Evolutionary conservation across 106 monocot genomes (phyloP).

Genomic region (Agapanthus africanus): DNA sequence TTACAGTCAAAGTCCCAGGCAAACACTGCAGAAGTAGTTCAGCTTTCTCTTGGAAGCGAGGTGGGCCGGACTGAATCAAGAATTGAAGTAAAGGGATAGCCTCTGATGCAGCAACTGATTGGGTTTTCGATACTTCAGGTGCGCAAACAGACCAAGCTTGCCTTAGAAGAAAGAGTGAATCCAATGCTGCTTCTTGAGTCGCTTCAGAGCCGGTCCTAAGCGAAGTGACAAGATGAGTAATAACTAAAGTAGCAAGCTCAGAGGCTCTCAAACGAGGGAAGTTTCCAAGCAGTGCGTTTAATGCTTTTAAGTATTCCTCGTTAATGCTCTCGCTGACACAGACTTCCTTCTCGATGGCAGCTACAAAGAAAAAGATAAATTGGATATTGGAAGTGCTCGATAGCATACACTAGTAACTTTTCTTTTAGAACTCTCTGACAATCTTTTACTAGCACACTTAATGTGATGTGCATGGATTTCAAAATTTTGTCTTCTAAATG

Average conservation of each 20-base stretch:
- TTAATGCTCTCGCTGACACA: slow-evolving; percentile 70
- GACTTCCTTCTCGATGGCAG: slow-evolving; percentile 94
- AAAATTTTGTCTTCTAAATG: no score
- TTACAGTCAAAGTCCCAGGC: slow-evolving; percentile 84
- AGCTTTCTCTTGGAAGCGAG: slow-evolving; percentile 97
- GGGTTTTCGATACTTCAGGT: slow-evolving; percentile 91
- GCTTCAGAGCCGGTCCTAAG: slow-evolving; percentile 88
- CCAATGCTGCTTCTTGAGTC: slow-evolving; percentile 91
- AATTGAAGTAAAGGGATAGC: slow-evolving; percentile 91
- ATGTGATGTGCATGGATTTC: no score
- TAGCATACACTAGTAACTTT: no score
- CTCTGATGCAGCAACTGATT: slow-evolving; percentile 93
- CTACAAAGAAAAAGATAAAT: slow-evolving; percentile 33
- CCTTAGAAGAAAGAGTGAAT: slow-evolving; percentile 82
- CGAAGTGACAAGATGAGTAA: slow-evolving; percentile 89
- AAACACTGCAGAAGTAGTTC: slow-evolving; percentile 92
- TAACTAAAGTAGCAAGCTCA: slow-evolving; percentile 88
- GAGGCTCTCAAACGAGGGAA: slow-evolving; percentile 90
- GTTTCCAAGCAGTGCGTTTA: slow-evolving; percentile 79
- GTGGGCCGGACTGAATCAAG: slow-evolving; percentile 96
- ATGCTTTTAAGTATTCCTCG: slow-evolving; percentile 90
- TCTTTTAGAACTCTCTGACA: no score
- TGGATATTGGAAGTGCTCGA: no score
- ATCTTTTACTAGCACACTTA: no score
- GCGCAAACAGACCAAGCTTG: slow-evolving; percentile 98